Conservation (phyloP, 352 stramenopile genomes). For the Globisporangium middletonii region DNA sequence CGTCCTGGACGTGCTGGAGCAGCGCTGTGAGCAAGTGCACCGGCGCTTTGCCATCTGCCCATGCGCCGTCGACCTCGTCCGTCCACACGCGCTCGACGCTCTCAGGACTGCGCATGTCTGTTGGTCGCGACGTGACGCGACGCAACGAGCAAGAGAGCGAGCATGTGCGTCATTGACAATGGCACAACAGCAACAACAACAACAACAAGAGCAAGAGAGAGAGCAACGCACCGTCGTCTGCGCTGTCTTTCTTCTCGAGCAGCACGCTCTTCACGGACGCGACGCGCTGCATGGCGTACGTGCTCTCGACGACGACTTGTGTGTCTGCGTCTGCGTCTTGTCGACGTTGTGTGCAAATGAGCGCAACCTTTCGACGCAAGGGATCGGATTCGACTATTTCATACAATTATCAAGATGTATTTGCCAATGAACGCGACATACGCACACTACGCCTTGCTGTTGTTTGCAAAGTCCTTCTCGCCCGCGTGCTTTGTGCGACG, state of each 20-base stretch:
- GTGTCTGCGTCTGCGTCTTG: not conserved
- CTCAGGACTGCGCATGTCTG: constrained; percentile 27
- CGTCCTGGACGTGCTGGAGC: constrained; percentile 48
- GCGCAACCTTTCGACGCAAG: not conserved
- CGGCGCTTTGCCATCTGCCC: constrained; percentile 52
- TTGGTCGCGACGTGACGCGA: not conserved
- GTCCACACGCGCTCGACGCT: constrained; percentile 51
- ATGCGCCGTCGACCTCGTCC: constrained; percentile 55
- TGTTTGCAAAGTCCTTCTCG: constrained; percentile 3
- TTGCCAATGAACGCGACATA: too few species aligned
- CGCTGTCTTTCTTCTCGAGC: constrained; percentile 12
- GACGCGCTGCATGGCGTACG: constrained; percentile 23
- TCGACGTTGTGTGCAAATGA: too few species aligned
- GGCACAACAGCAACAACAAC: not conserved
- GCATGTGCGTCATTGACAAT: not conserved
- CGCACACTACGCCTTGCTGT: not conserved
- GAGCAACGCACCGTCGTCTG: constrained; percentile 1
- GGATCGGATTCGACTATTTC: not conserved
- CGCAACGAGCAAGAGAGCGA: not conserved
- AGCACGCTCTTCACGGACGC: constrained; percentile 24
- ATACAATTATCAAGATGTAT: not conserved
- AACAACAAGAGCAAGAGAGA: not conserved
- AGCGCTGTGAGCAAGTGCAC: constrained; percentile 51
- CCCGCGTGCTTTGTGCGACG: constrained; percentile 26
- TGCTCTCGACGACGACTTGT: not conserved